These are phyloP conservation scores for Artemisia annua DNA, from an alignment of 129 eudicot species.

Conservation along the genomic window DNA sequence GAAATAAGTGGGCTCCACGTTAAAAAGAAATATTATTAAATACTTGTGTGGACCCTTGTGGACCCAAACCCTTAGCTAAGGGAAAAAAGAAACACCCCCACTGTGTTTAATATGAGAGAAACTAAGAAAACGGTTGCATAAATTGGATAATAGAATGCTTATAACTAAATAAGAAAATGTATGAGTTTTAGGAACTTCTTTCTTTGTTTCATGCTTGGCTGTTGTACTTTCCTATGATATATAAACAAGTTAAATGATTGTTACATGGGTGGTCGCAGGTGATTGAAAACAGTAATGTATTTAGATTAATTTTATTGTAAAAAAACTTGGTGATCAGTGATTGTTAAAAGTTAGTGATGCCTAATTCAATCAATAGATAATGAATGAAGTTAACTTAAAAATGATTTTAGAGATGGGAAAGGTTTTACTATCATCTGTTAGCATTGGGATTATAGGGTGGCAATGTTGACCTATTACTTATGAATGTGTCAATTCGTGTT, in stretches of 20 bases:
- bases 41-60: no score
- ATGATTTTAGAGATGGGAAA: background rate
- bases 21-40: no score
- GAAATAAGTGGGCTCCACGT: no score
- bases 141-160: no score
- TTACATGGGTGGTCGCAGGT: background rate
- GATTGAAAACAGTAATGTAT: background rate
- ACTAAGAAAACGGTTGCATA: no score
- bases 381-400: background rate
- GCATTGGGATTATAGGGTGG: background rate
- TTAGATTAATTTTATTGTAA: no score
- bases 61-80: no score
- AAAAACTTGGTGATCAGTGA: background rate
- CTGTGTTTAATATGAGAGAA: no score
- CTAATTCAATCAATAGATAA: background rate
- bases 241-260: background rate
- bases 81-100: no score
- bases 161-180: background rate
- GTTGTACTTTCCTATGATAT: background rate
- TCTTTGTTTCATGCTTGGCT: background rate
- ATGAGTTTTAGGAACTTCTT: background rate
- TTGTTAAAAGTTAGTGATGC: background rate
- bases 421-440: background rate
- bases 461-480: background rate
- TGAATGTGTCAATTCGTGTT: background rate